These are phyloP conservation scores for Diophrys appendiculata DNA, from an alignment of 73 alveolate species.

Conservation along the genomic window DNA sequence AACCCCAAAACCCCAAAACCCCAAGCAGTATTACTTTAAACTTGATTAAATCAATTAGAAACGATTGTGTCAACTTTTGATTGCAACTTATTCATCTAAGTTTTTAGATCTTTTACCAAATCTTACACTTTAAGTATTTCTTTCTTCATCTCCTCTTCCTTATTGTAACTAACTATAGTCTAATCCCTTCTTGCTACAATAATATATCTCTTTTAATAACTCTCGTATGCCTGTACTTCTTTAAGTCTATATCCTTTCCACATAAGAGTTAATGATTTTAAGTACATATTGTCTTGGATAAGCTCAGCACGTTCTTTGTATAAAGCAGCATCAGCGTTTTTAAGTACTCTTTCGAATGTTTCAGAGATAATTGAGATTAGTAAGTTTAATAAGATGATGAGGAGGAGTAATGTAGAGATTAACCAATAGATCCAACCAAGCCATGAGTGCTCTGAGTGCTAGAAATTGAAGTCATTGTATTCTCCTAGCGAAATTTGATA, in stretches of 20 bases:
- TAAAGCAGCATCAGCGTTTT: constrained; percentile 33
- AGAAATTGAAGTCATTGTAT: not conserved
- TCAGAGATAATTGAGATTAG: constrained; percentile 46
- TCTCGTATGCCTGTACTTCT: not conserved
- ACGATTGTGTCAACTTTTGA: too few relatives aligned
- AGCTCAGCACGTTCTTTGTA: constrained; percentile 33
- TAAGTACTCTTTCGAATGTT: constrained; percentile 37
- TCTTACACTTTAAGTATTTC: not conserved
- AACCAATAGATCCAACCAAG: constrained; percentile 5
- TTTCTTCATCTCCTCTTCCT: not conserved
- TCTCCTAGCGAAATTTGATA: not conserved
- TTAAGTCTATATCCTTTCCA: not conserved
- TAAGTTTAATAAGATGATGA: constrained; percentile 40
- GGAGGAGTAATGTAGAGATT: constrained; percentile 28
- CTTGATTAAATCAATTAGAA: too few relatives aligned
- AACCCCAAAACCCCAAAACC: too few relatives aligned
- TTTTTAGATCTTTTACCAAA: not conserved
- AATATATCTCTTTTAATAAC: not conserved
- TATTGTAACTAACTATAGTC: not conserved
- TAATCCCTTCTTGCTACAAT: not conserved
- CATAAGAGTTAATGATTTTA: not conserved
- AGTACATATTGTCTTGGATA: constrained; percentile 45
- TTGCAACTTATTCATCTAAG: too few relatives aligned
- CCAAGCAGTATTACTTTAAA: too few relatives aligned
- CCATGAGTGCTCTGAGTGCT: not conserved